Evolutionary conservation across 2,329 filamentous ascomycete species (phyloP), one percentile per base, ranked within the genome.

Genomic region (Apiospora saccharicola): DNA sequence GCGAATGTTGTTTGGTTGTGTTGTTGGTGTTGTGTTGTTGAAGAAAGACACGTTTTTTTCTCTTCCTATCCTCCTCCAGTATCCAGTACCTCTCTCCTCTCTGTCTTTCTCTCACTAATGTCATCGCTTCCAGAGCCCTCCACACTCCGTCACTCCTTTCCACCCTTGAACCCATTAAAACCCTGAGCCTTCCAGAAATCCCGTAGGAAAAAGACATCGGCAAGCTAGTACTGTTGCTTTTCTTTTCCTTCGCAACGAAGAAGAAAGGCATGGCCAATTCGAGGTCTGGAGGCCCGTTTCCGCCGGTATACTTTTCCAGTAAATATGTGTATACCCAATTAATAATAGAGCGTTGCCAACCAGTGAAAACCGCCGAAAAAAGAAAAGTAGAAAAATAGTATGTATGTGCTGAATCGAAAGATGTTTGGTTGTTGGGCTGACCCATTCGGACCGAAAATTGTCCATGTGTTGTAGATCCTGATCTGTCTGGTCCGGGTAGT

Each of bases 51-150:
- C 26, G 24, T 41, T 57, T 68, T 22, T 51, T 30, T 68, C 68
- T 69, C 67, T 41, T 41, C 43, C 67, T 41, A 14, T 16, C 22
- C 37, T n/a, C 67, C 67, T 24, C 34, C 14, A 49, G 46, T 49
- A 49, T 49, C 26, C 26, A 34, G 26, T 34, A 41, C 26, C 22
- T 44, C 43, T 44, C 43, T 44, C 14, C 16, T 49, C 46, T 34
- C 24, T 46, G 19, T 67, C 67, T 67, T 24, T 12, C 34, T 24
- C 10, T 16, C 13, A 49, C 46, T n/a, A 37, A 34, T 71, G 53
- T 72, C 70, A 72, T 70, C 73, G 75, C 76, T 76, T 72, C 74
- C 75, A 76, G 75, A 76, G 75, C 74, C 74, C 72, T 76, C 75
- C 74, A 68, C 76, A 71, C 57, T 7, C 46, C 44, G 14, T 26